phyloP scores from a whole-genome alignment of 352 stramenopile genomes.

The Globisporangium apiculatum region DNA sequence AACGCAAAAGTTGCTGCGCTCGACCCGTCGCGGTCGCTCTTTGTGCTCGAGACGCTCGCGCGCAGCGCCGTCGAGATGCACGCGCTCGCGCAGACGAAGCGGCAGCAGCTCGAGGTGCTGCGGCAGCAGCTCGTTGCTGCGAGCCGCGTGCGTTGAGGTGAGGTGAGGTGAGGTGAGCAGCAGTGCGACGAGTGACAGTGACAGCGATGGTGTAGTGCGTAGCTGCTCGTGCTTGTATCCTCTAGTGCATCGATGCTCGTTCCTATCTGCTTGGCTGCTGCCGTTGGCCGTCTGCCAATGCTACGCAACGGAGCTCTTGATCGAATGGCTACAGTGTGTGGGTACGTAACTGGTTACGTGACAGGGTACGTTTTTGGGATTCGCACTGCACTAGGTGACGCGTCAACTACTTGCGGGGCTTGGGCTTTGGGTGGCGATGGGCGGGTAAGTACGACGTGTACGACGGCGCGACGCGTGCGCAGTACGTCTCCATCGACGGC shows the following conservation, averaged over 20 bases:
- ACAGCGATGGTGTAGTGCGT: neutral
- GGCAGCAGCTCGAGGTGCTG: constrained; percentile 55
- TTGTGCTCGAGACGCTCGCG: constrained; percentile 62
- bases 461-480: constrained; percentile 42
- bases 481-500: constrained; percentile 70
- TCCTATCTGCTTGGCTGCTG: too few relatives aligned
- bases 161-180: neutral
- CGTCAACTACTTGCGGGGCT: too few relatives aligned
- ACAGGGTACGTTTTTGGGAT: too few relatives aligned
- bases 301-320: too few relatives aligned
- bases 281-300: too few relatives aligned
- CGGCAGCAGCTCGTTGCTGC: constrained; percentile 48
- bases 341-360: too few relatives aligned
- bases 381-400: too few relatives aligned
- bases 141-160: constrained; percentile 15
- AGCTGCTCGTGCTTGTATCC: constrained; percentile 1
- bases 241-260: too few relatives aligned
- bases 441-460: constrained; percentile 45
- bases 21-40: constrained; percentile 53
- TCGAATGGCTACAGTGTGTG: too few relatives aligned
- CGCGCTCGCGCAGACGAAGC: constrained; percentile 59
- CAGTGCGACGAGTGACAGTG: too few relatives aligned
- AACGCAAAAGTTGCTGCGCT: constrained; percentile 46
- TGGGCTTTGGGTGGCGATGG: neutral
- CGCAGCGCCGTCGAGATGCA: constrained; percentile 69